These are phyloP conservation scores for Neofusicoccum kwambonambiense DNA, from an alignment of 2,329 filamentous ascomycete genomes.

Conservation along the genomic window DNA sequence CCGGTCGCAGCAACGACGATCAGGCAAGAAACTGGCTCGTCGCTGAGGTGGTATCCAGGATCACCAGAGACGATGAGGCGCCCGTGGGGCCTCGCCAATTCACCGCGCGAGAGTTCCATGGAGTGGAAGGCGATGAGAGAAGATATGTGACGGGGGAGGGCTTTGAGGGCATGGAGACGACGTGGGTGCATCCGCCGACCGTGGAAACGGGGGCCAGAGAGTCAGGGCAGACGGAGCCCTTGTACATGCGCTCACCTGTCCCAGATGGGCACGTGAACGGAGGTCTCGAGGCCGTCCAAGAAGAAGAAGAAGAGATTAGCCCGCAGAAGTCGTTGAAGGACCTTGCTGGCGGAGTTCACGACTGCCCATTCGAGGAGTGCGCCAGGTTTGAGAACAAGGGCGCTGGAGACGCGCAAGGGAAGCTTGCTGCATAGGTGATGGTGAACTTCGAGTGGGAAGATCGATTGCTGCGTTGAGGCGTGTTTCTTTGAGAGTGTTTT, in stretches of 20 bases:
- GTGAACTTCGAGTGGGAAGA: neutral
- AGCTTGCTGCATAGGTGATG: neutral
- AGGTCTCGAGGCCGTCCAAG: neutral
- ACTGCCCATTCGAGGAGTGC: neutral
- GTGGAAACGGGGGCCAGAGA: constrained; percentile 34
- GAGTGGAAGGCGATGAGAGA: constrained; percentile 41
- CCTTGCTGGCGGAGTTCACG: neutral
- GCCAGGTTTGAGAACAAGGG: neutral
- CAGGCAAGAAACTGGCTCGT: constrained; percentile 29
- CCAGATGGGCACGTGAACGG: neutral
- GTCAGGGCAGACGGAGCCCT: constrained; percentile 32
- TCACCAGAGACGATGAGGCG: neutral
- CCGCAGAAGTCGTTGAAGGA: neutral
- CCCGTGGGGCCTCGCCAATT: constrained; percentile 26
- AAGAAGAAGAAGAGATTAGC: neutral
- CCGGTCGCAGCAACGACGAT: constrained; percentile 23
- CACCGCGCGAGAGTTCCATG: constrained; percentile 36
- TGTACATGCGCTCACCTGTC: neutral
- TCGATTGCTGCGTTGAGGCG: neutral
- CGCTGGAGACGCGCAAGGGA: neutral
- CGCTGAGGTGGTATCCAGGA: constrained; percentile 25
- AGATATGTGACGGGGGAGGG: constrained; percentile 42
- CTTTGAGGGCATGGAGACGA: constrained; percentile 43
- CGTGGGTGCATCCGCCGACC: constrained; percentile 47
- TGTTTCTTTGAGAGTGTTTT: neutral